Evolutionary conservation across 306 rosid species (phyloP).

Genomic region (Rosa chinensis): DNA sequence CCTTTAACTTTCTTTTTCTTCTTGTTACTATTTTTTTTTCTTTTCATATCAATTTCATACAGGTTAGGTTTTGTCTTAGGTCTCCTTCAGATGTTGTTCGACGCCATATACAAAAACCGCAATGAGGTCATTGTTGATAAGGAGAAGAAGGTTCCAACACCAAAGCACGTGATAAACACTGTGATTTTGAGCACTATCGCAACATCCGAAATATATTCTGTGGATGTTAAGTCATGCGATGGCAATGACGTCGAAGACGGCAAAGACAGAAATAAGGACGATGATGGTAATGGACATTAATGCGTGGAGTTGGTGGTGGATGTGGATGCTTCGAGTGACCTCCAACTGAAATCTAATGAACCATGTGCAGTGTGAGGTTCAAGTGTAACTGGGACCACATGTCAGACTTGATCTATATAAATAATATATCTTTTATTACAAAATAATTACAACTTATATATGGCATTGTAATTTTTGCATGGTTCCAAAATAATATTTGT

Average conservation of each 20-base stretch:
- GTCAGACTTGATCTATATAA: too few species aligned
- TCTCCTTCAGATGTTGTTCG: conserved; percentile 63
- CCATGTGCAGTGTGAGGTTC: not conserved
- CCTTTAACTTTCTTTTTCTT: not conserved
- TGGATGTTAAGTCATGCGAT: not conserved
- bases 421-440: too few species aligned
- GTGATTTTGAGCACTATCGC: too few species aligned
- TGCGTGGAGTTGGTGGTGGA: not conserved
- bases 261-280: not conserved
- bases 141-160: too few species aligned
- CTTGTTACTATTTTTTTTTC: not conserved
- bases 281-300: not conserved
- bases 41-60: conserved; percentile 51
- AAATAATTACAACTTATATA: too few species aligned
- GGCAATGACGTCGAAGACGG: not conserved
- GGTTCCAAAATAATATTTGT: too few species aligned
- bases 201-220: conserved; percentile 19
- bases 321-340: not conserved
- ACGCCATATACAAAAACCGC: conserved; percentile 41
- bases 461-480: too few species aligned
- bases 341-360: not conserved
- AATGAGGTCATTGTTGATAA: conserved; percentile 11
- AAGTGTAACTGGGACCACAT: too few species aligned
- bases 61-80: conserved; percentile 63
- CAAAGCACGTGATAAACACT: too few species aligned